Base-by-base conservation (phyloP, 768 basidiomycete species). In the Russula griseocarnosa region DNA sequence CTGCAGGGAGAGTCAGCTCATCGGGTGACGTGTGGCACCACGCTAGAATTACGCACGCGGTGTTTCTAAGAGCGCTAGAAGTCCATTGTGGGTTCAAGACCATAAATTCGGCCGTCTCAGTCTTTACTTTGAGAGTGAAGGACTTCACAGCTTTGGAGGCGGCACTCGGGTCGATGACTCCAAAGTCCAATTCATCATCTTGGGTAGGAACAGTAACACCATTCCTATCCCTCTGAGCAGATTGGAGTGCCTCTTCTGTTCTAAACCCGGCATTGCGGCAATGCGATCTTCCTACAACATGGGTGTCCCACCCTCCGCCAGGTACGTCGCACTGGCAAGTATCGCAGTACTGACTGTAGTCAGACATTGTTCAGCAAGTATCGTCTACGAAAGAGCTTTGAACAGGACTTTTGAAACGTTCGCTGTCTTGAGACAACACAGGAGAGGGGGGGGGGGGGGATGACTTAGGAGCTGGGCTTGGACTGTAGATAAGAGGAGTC, bases 71-170 rank as follows among this genome's bases (percentile, higher is more conserved):
- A 11, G 38, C 50, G 5, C n/a, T 11, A 14, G 61, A 62, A 4
- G 46, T 55, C 61, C 61, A 62, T 32, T 51, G 54, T 16, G 61
- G 61, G 2, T 38, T 38, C 61, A 62, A 50, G 44, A 62, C 54
- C 47, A 62, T 40, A 1, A 56, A 62, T 13, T 62, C 55, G 14
- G 54, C 26, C 2, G 36, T 40, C 28, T 13, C 47, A 13, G 20
- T 42, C 26, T 49, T 57, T 18, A 34, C 47, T 26, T 50, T 56
- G 16, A 62, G 46, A 20, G 20, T 38, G 61, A 62, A 51, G 5
- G 38, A 55, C 53, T 47, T 61, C 16, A 9, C 5, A 2, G 3
- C 44, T 26, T 8, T 32, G 13, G 53, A 38, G 16, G 16, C 44
- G 11, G 1, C 24, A 28, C 34, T 13, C 1, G 42, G 60, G 1